phyloP scores from a whole-genome alignment of 2,329 filamentous ascomycete species.

The Colletotrichum horii region DNA sequence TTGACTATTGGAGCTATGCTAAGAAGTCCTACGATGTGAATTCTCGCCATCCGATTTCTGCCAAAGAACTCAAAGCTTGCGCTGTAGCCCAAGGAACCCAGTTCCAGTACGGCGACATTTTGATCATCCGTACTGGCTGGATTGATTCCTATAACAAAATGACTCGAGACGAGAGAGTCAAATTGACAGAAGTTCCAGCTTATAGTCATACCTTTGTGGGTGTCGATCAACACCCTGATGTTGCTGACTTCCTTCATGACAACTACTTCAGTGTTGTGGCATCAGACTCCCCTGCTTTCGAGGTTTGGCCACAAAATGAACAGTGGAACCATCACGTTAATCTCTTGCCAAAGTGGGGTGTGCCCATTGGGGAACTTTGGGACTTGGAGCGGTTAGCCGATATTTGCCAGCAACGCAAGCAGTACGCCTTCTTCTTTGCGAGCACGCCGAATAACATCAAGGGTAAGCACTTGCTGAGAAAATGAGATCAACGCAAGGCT shows the following conservation, averaged over 20 bases:
- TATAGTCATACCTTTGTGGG: background rate
- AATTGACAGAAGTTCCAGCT: background rate
- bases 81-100: background rate
- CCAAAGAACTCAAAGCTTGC: background rate
- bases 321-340: background rate
- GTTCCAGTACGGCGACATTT: background rate
- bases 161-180: background rate
- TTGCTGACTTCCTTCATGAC: background rate
- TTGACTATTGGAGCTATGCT: background rate
- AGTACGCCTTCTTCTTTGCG: background rate
- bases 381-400: background rate
- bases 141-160: background rate
- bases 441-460: background rate
- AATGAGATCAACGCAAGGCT: background rate
- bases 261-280: background rate
- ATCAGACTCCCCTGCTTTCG: background rate
- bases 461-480: background rate
- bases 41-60: background rate
- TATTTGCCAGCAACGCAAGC: background rate
- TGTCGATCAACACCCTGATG: background rate
- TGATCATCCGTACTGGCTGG: background rate
- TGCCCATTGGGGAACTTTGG: background rate
- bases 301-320: background rate
- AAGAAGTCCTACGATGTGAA: background rate
- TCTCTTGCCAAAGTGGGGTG: background rate